These are phyloP conservation scores for Galerina marginata DNA, from an alignment of 768 basidiomycete genomes.

Conservation along the genomic window DNA sequence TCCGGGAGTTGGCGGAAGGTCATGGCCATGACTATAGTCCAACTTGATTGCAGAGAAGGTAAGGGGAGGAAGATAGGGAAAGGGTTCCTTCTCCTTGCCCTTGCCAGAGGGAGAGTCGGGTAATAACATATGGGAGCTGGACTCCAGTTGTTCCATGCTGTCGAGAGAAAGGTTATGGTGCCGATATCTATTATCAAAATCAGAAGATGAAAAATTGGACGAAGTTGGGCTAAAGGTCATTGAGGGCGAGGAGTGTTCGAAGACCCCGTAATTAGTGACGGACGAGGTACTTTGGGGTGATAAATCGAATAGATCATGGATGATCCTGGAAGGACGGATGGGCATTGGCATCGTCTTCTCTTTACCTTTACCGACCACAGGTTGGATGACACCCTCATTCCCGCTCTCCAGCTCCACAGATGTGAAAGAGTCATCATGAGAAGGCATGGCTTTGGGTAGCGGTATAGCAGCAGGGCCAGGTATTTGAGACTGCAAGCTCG, in stretches of 20 bases:
- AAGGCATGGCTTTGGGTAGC: conserved; percentile 28
- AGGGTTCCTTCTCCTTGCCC: conserved; percentile 66
- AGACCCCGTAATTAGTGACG: conserved; percentile 20
- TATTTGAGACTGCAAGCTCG: conserved; percentile 12
- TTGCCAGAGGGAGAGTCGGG: conserved; percentile 35
- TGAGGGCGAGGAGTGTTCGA: conserved; percentile 30
- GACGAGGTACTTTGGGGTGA: conserved; percentile 28
- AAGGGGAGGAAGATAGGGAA: conserved; percentile 71
- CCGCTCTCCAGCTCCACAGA: conserved; percentile 32
- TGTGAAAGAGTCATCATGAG: conserved; percentile 34
- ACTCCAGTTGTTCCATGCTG: conserved; percentile 27
- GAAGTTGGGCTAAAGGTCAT: conserved; percentile 33
- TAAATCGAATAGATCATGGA: conserved; percentile 48
- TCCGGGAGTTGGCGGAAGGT: conserved; percentile 38
- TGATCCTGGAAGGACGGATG: conserved; percentile 42
- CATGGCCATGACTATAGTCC: conserved; percentile 43
- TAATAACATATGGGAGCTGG: conserved; percentile 20
- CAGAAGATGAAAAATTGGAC: conserved; percentile 26
- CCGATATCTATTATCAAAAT: conserved; percentile 25
- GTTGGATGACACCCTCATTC: conserved; percentile 10
- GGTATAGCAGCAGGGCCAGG: conserved; percentile 15
- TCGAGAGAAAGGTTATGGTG: conserved; percentile 21
- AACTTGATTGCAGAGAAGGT: conserved; percentile 62
- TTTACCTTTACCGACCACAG: conserved; percentile 56
- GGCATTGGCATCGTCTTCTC: conserved; percentile 56